Percentiles rank a stretch among this genome's conserved stretches.
These are phyloP conservation scores for Avena insularis DNA, from an alignment of 176 grass and related monocot species.

Conservation along the genomic window DNA sequence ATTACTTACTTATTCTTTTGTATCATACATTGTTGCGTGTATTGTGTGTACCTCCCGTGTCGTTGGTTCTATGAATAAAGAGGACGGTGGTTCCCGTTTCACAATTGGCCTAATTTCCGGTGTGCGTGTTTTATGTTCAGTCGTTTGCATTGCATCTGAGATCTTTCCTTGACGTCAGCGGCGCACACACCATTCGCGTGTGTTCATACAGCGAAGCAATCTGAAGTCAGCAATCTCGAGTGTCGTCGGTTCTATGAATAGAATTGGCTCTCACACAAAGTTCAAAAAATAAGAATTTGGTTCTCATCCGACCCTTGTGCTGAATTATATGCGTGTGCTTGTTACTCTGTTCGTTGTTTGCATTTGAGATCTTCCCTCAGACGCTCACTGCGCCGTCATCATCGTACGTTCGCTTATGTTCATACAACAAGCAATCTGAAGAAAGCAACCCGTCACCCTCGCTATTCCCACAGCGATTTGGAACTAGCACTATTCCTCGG, in stretches of 20 bases:
- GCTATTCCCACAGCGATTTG: no score
- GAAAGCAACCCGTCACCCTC: neutral
- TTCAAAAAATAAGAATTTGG: no score
- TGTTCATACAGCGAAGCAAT: neutral
- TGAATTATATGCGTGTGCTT: no score
- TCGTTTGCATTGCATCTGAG: neutral
- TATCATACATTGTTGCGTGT: conserved; percentile 50
- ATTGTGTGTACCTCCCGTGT: neutral
- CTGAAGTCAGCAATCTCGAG: neutral
- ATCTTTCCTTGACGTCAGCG: neutral
- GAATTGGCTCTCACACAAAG: no score
- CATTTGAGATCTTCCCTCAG: neutral
- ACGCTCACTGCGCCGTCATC: neutral
- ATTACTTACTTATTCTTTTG: conserved; percentile 61
- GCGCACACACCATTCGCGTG: neutral
- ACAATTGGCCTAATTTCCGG: neutral
- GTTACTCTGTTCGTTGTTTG: neutral
- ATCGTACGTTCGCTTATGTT: no score
- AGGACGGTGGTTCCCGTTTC: conserved; percentile 2
- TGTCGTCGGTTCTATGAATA: no score
- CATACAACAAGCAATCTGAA: neutral
- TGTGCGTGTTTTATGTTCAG: neutral
- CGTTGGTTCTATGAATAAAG: conserved; percentile 49
- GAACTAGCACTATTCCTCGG: no score
- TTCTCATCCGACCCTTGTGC: neutral